Base-by-base conservation (phyloP, 2,329 filamentous ascomycete species). In the Colletotrichum theobromicola region DNA sequence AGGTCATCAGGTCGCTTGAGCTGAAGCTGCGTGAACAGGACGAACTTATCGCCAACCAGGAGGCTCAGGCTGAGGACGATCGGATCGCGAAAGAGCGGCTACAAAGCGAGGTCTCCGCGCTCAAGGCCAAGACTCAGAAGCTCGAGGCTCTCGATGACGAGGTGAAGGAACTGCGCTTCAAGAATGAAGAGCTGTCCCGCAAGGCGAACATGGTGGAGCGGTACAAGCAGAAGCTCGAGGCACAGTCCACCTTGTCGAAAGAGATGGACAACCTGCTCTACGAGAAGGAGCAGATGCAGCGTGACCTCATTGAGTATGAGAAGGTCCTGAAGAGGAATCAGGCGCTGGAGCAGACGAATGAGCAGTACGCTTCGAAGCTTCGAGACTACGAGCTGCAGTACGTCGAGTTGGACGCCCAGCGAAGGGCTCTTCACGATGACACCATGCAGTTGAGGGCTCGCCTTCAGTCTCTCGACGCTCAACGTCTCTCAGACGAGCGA, bases 41-140 rank as follows among this genome's bases (percentile, higher is more conserved):
- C 81, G 89, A 93, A 72, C 86, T 95, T 64, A 95, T 96, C 79
- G 91, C 92, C 50, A 89, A 87, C 28, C 90, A 95, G 77, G 94
- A 96, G 81, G 88, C 89, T 24, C 90, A 94, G 77, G 84, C 93
- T 13, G 90, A 93, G 71, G 86, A 88, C 35, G 83, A 88, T 75
- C 84, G 84, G 21, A 80, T 84, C 18, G 81, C 84, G 81, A 90
- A 85, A 77, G 84, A 85, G 57, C 85, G 82, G 30, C 80, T 90
- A 35, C 82, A 85, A 67, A 85, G 85, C 74, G 89, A 92, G 76
- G 86, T 91, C 42, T 82, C 84, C 65, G 82, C 83, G 53, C 82
- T 91, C 34, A 85, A 84, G 65, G 83, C 82, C 70, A 87, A 83
- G 80, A 86, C 87, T 37, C 85, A 87, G 53, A 86, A 87, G 67